Base-by-base conservation (phyloP, 306 rosid species). In the Begonia fuchsioides region DNA sequence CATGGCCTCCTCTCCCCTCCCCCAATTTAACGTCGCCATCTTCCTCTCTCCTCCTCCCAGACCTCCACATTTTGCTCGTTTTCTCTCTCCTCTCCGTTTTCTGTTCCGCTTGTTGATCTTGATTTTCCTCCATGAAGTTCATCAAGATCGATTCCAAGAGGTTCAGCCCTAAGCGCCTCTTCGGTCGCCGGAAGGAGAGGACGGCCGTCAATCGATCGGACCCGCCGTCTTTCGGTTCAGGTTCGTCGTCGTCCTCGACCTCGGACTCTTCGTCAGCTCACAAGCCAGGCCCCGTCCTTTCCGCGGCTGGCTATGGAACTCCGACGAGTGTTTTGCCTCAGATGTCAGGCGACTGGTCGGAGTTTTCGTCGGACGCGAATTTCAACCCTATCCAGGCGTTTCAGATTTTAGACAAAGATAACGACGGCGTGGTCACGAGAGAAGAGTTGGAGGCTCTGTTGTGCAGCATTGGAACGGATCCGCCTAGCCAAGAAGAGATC, bases 281-380 rank as follows among this genome's bases (percentile, higher is more conserved):
- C 13, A 63, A 64, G 52, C 44, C 71, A 12, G 53, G 55, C 12
- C 1, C 56, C 13, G 70, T 13, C 0, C 20, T 11, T n/a, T n/a
- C n/a, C n/a, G n/a, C n/a, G n/a, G n/a, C n/a, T n/a, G n/a, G n/a
- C n/a, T n/a, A n/a, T 11, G 52, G 38, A 0, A 88, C 96, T 0
- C 95, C 97, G 0, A 76, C 77, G 8, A 81, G 90, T 57, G 93
- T 81, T 19, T 57, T 84, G 7, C 93, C 82, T 0, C 67, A 35
- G 0, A 26, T 15, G 0, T 72, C 86, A 15, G 57, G 61, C 2
- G 85, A 76, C 44, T 80, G 80, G 85, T 46, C 83, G 20, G 81
- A 69, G 0, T 43, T 50, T 60, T 15, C 74, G 4, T 60, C 68
- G 19, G 82, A 72, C 18, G 35, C 50, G 2, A 69, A 49, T 6